phyloP scores from a whole-genome alignment of 768 basidiomycete species.

The Cystobasidiopsis lactophilus region DNA sequence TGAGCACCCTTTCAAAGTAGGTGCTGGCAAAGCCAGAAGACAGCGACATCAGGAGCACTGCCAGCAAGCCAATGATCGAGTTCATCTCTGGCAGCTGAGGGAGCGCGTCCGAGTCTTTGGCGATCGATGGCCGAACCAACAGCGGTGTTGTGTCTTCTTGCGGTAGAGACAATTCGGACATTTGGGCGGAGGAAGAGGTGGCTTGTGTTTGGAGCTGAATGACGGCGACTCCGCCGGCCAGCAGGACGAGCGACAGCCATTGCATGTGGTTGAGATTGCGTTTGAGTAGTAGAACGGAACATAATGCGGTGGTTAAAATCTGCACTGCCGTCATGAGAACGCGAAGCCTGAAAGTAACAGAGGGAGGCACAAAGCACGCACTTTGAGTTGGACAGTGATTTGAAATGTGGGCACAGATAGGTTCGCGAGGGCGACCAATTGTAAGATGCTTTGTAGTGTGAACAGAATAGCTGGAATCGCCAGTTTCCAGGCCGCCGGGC shows the following conservation, averaged over 20 bases:
- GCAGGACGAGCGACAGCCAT: constrained; percentile 47
- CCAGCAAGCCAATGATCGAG: constrained; percentile 59
- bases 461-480: constrained; percentile 88
- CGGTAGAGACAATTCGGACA: too few relatives aligned
- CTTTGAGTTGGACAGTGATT: constrained; percentile 86
- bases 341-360: too few relatives aligned
- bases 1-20: constrained; percentile 90
- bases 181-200: neutral
- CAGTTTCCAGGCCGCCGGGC: constrained; percentile 77
- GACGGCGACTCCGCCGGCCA: constrained; percentile 27
- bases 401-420: constrained; percentile 83
- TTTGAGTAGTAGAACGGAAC: constrained; percentile 74
- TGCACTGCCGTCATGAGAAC: neutral
- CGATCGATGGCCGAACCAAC: neutral
- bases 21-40: constrained; percentile 88
- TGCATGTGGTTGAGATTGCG: constrained; percentile 32
- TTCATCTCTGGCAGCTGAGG: constrained; percentile 37
- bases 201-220: constrained; percentile 57
- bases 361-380: neutral
- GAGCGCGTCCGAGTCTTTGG: neutral
- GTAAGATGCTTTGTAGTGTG: constrained; percentile 36
- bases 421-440: constrained; percentile 78
- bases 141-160: neutral
- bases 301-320: constrained; percentile 51
- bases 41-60: constrained; percentile 71